Evolutionary conservation across 2,329 filamentous ascomycete genomes (phyloP).

Genomic region (Fusarium incarnatum): DNA sequence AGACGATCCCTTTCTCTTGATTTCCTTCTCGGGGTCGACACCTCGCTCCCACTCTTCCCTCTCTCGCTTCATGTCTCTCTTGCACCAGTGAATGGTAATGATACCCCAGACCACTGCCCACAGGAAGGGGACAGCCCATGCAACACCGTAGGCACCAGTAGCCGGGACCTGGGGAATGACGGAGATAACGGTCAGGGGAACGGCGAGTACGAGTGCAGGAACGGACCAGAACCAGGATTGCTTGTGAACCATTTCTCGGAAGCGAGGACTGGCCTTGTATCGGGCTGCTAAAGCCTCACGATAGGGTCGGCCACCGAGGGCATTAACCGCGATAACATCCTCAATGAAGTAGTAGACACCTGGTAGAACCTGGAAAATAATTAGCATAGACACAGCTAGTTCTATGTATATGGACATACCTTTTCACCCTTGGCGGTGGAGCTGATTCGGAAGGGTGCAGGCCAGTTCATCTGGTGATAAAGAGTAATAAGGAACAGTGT

Average conservation of each 20-base stretch:
- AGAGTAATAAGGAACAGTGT: slow-evolving; percentile 55
- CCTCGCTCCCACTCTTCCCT: slow-evolving; percentile 53
- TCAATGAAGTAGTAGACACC: slow-evolving; percentile 74
- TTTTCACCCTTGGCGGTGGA: slow-evolving; percentile 68
- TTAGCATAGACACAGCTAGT: slow-evolving; percentile 41
- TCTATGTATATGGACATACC: slow-evolving; percentile 37
- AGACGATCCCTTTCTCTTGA: slow-evolving; percentile 29
- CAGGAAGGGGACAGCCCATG: slow-evolving; percentile 56
- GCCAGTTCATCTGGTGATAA: slow-evolving; percentile 53
- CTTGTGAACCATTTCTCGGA: slow-evolving; percentile 55
- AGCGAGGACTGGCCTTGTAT: slow-evolving; percentile 56
- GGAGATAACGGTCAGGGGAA: slow-evolving; percentile 53
- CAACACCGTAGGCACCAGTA: slow-evolving; percentile 53
- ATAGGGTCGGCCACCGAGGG: slow-evolving; percentile 62
- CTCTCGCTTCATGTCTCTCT: slow-evolving; percentile 53
- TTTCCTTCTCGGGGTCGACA: slow-evolving; percentile 36
- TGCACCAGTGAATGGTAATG: slow-evolving; percentile 53
- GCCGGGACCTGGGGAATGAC: slow-evolving; percentile 52
- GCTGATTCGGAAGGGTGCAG: slow-evolving; percentile 71
- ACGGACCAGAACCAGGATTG: slow-evolving; percentile 58
- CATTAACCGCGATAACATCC: slow-evolving; percentile 75
- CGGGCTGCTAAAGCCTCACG: slow-evolving; percentile 57
- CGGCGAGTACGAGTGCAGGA: slow-evolving; percentile 53
- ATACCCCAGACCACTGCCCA: slow-evolving; percentile 52
- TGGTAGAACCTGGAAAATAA: slow-evolving; percentile 61